A percentile compares a stretch with the other conserved stretches of the same genome.
These are phyloP conservation scores for Talaromyces liani DNA, from an alignment of 495 filamentous ascomycete genomes.

Conservation along the genomic window DNA sequence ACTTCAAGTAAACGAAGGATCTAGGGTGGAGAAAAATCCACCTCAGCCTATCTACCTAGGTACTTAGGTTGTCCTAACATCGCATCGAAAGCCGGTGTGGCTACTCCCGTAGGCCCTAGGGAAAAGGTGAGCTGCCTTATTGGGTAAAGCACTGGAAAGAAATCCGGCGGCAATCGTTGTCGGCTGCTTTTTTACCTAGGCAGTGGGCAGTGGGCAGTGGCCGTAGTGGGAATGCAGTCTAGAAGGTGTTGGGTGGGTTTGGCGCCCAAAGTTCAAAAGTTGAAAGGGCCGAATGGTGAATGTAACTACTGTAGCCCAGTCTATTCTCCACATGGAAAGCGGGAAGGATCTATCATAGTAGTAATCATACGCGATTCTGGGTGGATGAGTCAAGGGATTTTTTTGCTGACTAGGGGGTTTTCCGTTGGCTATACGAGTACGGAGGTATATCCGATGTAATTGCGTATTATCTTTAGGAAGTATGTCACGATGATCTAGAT, in stretches of 20 bases:
- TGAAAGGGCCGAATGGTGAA: too few species aligned
- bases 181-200: not conserved
- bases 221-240: not conserved
- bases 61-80: not conserved
- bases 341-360: too few species aligned
- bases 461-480: not conserved
- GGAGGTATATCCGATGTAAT: not conserved
- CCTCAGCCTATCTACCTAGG: not conserved
- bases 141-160: conserved; percentile 2
- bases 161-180: not conserved
- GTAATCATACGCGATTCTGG: too few species aligned
- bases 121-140: not conserved
- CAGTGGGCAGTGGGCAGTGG: too few species aligned
- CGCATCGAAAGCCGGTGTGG: conserved; percentile 5
- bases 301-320: too few species aligned
- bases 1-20: not conserved
- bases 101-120: not conserved
- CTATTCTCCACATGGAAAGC: too few species aligned
- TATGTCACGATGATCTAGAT: not conserved
- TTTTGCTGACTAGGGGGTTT: not conserved
- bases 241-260: not conserved
- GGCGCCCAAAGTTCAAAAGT: too few species aligned
- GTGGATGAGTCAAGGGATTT: not conserved
- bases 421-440: not conserved
- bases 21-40: not conserved